A percentile compares a stretch with the other conserved stretches of the same genome.
These are phyloP conservation scores for Oryza australiensis DNA, from an alignment of 176 grass and related monocot species.

Conservation along the genomic window DNA sequence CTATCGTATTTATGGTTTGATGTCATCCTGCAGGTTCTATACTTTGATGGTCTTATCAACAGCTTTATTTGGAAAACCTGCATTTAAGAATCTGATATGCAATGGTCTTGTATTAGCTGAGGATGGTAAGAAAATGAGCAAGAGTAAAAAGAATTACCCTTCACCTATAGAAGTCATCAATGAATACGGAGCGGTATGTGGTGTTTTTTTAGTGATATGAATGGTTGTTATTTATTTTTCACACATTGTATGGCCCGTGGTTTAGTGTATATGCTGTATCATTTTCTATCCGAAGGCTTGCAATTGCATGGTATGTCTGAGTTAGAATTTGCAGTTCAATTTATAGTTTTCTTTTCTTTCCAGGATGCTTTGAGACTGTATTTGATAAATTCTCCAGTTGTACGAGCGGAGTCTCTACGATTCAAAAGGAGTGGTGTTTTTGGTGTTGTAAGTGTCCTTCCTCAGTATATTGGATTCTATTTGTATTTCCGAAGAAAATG, in stretches of 20 bases:
- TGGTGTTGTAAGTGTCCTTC: slow-evolving; percentile 77
- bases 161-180: slow-evolving; percentile 73
- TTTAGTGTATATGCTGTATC: slow-evolving; percentile 9
- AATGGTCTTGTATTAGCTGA: slow-evolving; percentile 98
- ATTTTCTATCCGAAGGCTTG: slow-evolving; percentile 2
- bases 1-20: slow-evolving; percentile 6
- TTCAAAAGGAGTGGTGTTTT: slow-evolving; percentile 93
- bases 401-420: slow-evolving; percentile 85
- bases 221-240: slow-evolving; percentile 13
- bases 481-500: not conserved
- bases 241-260: not conserved
- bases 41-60: slow-evolving; percentile 97
- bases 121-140: slow-evolving; percentile 99
- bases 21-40: slow-evolving; percentile 79
- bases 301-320: slow-evolving; percentile 1
- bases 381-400: slow-evolving; percentile 96
- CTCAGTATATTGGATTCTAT: slow-evolving; percentile 4
- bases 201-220: slow-evolving; percentile 34
- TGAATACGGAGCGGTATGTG: slow-evolving; percentile 90
- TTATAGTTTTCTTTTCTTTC: slow-evolving; percentile 22
- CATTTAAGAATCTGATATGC: slow-evolving; percentile 98
- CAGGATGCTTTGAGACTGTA: slow-evolving; percentile 98
- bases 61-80: slow-evolving; percentile 95
- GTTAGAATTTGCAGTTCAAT: slow-evolving; percentile 1
- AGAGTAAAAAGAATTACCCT: slow-evolving; percentile 96